A percentile compares a stretch with the other conserved stretches of the same genome.
phyloP scores from a whole-genome alignment of 106 monocot species.

The Iris macrosiphon region DNA sequence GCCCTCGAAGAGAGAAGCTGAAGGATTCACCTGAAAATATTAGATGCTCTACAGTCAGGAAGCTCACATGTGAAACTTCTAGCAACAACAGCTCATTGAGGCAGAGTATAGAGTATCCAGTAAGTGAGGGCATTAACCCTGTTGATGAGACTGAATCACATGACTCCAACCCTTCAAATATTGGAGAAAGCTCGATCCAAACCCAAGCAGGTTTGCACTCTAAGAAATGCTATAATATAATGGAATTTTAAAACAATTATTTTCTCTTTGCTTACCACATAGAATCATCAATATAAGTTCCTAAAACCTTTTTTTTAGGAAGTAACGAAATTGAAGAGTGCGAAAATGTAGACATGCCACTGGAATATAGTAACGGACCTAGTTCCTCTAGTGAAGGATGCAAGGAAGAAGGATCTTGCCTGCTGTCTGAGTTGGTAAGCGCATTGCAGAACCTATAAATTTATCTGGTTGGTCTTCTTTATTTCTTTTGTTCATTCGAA shows the following conservation, averaged over 20 bases:
- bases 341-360: neutral
- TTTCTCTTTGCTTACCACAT: no score
- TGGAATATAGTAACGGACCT: conserved; percentile 5
- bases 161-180: neutral
- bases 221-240: neutral
- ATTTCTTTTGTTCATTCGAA: neutral
- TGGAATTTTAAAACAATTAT: neutral
- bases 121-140: neutral
- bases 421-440: conserved; percentile 22
- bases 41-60: neutral
- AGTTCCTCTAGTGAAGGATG: conserved; percentile 9
- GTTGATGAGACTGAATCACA: no score
- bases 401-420: conserved; percentile 12
- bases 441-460: neutral
- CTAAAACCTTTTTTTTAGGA: conserved; percentile 4
- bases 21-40: conserved; percentile 3
- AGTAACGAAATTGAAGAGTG: conserved; percentile 6
- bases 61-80: conserved; percentile 18
- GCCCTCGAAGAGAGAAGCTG: conserved; percentile 32
- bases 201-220: conserved; percentile 9
- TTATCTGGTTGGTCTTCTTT: neutral
- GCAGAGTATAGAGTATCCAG: neutral
- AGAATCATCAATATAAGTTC: neutral
- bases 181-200: conserved; percentile 6
- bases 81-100: neutral